phyloP scores from a whole-genome alignment of 1,139 yeast genomes.

The Insectozyma bohioensis region DNA sequence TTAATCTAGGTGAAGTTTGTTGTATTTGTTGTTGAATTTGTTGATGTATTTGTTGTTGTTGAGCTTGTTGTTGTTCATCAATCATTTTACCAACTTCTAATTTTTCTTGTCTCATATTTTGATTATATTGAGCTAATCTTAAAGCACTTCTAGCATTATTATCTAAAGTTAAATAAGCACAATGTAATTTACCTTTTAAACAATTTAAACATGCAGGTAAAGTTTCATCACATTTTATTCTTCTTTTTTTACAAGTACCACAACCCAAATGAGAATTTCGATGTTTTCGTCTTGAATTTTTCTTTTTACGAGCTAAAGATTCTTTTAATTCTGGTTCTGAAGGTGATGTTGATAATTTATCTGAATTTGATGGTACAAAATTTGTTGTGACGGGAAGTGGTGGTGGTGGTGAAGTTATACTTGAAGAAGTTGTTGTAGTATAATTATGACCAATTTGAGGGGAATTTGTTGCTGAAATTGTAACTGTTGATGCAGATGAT shows the following conservation, averaged over 20 bases:
- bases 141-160: slow-evolving; percentile 51
- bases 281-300: slow-evolving; percentile 58
- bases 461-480: slow-evolving; percentile 1
- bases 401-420: slow-evolving; percentile 1
- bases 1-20: neutral
- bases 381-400: slow-evolving; percentile 5
- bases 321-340: slow-evolving; percentile 12
- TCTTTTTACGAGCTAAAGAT: slow-evolving; percentile 24
- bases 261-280: slow-evolving; percentile 65
- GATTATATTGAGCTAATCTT: slow-evolving; percentile 52
- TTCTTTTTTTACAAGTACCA: slow-evolving; percentile 63
- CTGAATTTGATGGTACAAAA: slow-evolving; percentile 5
- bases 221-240: slow-evolving; percentile 69
- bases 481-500: neutral
- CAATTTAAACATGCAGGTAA: slow-evolving; percentile 64
- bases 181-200: slow-evolving; percentile 54
- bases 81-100: slow-evolving; percentile 17
- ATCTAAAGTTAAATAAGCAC: slow-evolving; percentile 54
- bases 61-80: slow-evolving; percentile 7
- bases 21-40: slow-evolving; percentile 2
- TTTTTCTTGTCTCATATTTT: slow-evolving; percentile 36
- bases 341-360: slow-evolving; percentile 5
- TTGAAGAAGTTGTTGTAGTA: slow-evolving; percentile 1
- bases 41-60: slow-evolving; percentile 4
- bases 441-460: neutral